Evolutionary conservation across 176 grass and related monocot genomes (phyloP).

Genomic region (Canna indica): DNA sequence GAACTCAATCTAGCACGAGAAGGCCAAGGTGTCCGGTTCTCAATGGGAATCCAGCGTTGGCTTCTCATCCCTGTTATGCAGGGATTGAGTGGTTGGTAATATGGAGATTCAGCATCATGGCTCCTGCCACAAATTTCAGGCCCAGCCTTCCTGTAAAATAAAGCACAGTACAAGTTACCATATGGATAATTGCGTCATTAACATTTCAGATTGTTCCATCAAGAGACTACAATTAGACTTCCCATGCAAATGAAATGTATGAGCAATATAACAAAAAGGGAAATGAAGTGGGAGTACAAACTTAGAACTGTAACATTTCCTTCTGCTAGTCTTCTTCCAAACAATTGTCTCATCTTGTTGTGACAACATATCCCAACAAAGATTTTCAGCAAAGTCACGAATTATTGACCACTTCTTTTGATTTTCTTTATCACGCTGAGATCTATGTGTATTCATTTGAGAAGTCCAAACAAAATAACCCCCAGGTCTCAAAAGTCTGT

Average conservation of each 20-base stretch:
- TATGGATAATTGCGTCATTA: not conserved
- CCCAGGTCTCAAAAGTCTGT: slow-evolving; percentile 88
- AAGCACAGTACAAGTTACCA: not conserved
- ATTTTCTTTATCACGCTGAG: slow-evolving; percentile 84
- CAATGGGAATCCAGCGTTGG: slow-evolving; percentile 77
- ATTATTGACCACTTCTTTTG: slow-evolving; percentile 78
- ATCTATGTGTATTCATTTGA: slow-evolving; percentile 75
- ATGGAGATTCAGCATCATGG: slow-evolving; percentile 77
- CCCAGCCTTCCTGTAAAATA: slow-evolving; percentile 62
- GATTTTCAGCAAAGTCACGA: slow-evolving; percentile 49
- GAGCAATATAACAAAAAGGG: too few species aligned
- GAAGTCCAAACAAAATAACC: slow-evolving; percentile 99
- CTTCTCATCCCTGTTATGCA: slow-evolving; percentile 93
- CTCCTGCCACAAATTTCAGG: slow-evolving; percentile 58
- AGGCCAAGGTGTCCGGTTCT: slow-evolving; percentile 69
- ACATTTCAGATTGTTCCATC: not conserved
- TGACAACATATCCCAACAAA: slow-evolving; percentile 95
- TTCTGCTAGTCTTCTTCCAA: slow-evolving; percentile 86
- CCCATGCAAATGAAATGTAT: not conserved
- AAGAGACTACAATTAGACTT: not conserved
- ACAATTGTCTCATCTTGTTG: slow-evolving; percentile 99
- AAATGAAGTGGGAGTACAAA: slow-evolving; percentile 13
- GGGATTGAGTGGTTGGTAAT: slow-evolving; percentile 74
- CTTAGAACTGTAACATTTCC: slow-evolving; percentile 69
- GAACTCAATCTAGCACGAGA: slow-evolving; percentile 59